Conservation (phyloP, 345 rosid species). For the Eucalyptus virginea region DNA sequence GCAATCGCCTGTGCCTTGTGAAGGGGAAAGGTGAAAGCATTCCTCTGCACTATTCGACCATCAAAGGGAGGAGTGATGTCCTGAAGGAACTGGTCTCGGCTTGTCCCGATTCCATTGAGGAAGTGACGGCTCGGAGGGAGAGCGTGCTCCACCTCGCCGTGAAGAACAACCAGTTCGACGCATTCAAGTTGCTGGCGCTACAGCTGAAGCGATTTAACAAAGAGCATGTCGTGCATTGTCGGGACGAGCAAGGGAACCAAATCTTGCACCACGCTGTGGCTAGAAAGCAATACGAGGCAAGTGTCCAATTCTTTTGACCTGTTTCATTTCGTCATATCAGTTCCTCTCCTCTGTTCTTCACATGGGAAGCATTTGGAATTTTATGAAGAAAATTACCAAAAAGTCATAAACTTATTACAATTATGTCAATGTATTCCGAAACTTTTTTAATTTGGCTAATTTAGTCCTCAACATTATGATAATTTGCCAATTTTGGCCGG, state of each 20-base stretch:
- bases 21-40: conserved; percentile 27
- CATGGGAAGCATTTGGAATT: neutral
- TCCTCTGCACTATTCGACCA: conserved; percentile 26
- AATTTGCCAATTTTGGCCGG: neutral
- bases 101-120: conserved; percentile 5
- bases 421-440: neutral
- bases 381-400: neutral
- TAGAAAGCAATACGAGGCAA: conserved; percentile 21
- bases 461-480: no score
- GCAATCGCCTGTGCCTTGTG: conserved; percentile 9
- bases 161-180: conserved; percentile 16
- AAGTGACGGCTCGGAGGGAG: conserved; percentile 10
- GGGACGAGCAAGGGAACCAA: conserved; percentile 14
- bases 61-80: conserved; percentile 13
- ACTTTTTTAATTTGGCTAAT: no score
- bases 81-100: conserved; percentile 12
- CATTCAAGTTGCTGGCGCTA: conserved; percentile 4
- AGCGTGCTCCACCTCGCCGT: conserved; percentile 25
- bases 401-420: neutral
- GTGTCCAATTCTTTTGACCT: neutral
- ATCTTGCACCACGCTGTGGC: conserved; percentile 15
- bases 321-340: neutral
- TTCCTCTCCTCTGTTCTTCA: neutral
- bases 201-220: conserved; percentile 2
- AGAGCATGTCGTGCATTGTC: conserved; percentile 7